phyloP scores from a whole-genome alignment of 1,139 yeast genomes.

The Yamadazyma songkhlaensis region DNA sequence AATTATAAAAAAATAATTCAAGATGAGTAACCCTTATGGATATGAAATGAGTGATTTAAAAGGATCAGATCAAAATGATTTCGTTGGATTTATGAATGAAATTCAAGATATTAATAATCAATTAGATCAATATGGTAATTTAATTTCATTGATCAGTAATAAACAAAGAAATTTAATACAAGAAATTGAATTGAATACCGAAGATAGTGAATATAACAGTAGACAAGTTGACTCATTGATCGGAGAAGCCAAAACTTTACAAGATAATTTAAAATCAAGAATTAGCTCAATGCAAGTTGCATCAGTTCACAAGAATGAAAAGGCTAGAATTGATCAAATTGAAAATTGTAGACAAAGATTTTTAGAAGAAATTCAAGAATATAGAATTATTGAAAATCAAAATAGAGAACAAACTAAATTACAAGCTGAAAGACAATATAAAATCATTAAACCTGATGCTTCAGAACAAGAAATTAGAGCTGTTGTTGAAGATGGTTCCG shows the following conservation, averaged over 20 bases:
- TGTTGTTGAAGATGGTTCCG: constrained; percentile 74
- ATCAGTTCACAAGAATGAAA: constrained; percentile 65
- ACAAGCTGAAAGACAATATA: constrained; percentile 91
- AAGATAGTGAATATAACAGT: constrained; percentile 67
- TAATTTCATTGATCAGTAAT: constrained; percentile 75
- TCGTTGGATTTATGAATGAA: constrained; percentile 77
- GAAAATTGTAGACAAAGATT: constrained; percentile 86
- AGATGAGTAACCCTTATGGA: constrained; percentile 29
- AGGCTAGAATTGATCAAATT: constrained; percentile 85
- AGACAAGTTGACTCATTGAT: constrained; percentile 75
- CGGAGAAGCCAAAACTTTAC: constrained; percentile 76
- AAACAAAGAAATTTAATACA: constrained; percentile 81
- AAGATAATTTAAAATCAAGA: constrained; percentile 68
- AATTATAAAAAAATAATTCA: neutral
- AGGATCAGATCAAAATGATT: constrained; percentile 47
- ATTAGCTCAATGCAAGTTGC: constrained; percentile 70
- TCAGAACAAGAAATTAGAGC: constrained; percentile 78
- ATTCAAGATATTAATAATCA: constrained; percentile 79
- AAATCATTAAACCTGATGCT: constrained; percentile 91
- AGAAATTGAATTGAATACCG: constrained; percentile 73
- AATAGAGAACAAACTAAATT: constrained; percentile 81
- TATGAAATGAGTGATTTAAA: constrained; percentile 37
- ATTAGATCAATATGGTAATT: constrained; percentile 73
- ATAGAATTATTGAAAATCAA: constrained; percentile 82
- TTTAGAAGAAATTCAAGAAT: constrained; percentile 80